phyloP scores from a whole-genome alignment of 805 yeast genomes.

The Candida peoriensis region DNA sequence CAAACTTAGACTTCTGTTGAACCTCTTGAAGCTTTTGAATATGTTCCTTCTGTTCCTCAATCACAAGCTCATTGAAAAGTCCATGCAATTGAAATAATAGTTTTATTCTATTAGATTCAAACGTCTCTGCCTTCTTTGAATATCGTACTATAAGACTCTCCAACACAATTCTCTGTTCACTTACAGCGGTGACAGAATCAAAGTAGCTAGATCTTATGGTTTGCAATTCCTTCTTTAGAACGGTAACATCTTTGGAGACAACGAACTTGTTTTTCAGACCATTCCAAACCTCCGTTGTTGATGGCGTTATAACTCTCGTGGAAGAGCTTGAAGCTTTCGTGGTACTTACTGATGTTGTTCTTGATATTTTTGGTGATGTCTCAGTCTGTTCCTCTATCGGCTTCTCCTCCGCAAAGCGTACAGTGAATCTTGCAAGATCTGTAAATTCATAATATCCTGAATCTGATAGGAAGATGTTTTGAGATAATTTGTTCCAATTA shows the following conservation, averaged over 20 bases:
- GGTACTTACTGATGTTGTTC: not conserved
- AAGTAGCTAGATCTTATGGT: slow-evolving; percentile 6
- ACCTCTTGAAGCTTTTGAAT: slow-evolving; percentile 1
- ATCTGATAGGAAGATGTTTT: slow-evolving; percentile 14
- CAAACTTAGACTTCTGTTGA: not conserved
- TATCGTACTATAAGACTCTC: slow-evolving; percentile 10
- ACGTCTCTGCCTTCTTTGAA: slow-evolving; percentile 12
- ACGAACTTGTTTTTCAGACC: slow-evolving; percentile 14
- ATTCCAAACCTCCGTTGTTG: slow-evolving; percentile 14
- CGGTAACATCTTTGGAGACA: slow-evolving; percentile 3
- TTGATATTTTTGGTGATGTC: not conserved
- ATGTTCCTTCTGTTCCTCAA: slow-evolving; percentile 5
- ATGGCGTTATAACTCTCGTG: slow-evolving; percentile 1
- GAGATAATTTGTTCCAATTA: slow-evolving; percentile 22
- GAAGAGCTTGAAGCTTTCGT: not conserved
- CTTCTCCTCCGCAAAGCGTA: slow-evolving; percentile 9
- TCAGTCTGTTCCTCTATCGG: not conserved
- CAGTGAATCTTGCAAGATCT: slow-evolving; percentile 21
- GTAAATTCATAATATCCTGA: slow-evolving; percentile 25
- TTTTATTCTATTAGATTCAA: slow-evolving; percentile 15
- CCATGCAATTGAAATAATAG: slow-evolving; percentile 11
- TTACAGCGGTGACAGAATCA: slow-evolving; percentile 4
- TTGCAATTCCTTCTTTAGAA: slow-evolving; percentile 10
- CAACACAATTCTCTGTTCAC: slow-evolving; percentile 5
- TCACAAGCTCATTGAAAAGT: slow-evolving; percentile 8